phyloP scores from a whole-genome alignment of 2,329 filamentous ascomycete species.

The Gaeumannomyces sp. region DNA sequence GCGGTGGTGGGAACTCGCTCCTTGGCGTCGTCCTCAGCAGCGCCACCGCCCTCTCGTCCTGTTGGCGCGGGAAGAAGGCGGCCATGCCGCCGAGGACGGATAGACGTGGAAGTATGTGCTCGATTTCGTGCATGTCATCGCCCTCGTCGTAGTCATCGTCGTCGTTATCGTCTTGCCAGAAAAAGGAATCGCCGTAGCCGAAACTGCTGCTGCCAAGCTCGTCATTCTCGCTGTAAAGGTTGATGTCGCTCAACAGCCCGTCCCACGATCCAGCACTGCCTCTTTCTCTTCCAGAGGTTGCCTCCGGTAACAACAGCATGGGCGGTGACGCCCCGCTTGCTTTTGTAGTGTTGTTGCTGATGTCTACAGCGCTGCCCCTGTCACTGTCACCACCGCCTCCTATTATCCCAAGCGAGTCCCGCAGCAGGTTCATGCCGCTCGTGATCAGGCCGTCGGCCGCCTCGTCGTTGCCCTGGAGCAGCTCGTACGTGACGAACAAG shows the following conservation, averaged over 20 bases:
- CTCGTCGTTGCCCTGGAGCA: slow-evolving; percentile 16
- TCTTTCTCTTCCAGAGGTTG: too few species aligned
- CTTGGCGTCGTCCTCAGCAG: not conserved
- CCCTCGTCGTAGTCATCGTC: not conserved
- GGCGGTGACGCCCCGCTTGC: not conserved
- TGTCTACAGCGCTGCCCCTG: not conserved
- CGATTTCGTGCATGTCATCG: slow-evolving; percentile 3
- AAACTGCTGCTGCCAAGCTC: not conserved
- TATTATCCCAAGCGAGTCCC: slow-evolving; percentile 16
- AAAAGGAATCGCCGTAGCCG: not conserved
- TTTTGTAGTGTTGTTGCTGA: not conserved
- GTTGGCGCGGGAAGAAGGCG: slow-evolving; percentile 2
- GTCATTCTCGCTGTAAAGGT: not conserved
- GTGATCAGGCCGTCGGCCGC: slow-evolving; percentile 13
- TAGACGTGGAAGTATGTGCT: not conserved
- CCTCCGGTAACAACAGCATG: not conserved
- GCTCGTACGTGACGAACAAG: slow-evolving; percentile 17
- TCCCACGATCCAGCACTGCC: too few species aligned
- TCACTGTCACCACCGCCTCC: not conserved
- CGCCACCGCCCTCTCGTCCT: not conserved
- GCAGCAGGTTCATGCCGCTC: slow-evolving; percentile 11
- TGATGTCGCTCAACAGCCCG: too few species aligned
- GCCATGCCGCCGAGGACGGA: not conserved
- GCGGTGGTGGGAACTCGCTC: not conserved
- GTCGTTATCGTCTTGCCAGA: not conserved